Percentiles rank a stretch among this genome's conserved stretches.
Conservation (phyloP, 495 filamentous ascomycete genomes). For the Friedmanniomyces endolithicus region DNA sequence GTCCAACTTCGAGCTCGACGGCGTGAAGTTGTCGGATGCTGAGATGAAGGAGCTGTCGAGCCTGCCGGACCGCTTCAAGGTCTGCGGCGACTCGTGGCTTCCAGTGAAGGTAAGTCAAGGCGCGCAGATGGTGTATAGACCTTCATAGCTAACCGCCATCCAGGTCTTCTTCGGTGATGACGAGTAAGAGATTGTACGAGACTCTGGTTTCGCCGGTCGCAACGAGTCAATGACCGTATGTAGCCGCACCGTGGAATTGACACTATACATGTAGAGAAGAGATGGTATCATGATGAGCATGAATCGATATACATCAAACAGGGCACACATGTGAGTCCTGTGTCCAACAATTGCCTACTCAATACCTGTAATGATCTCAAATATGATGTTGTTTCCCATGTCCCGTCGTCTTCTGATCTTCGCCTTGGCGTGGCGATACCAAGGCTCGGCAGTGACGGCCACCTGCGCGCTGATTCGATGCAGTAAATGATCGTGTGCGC, state of each 20-base stretch:
- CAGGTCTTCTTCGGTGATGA: constrained; percentile 71
- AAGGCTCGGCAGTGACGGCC: too few species aligned
- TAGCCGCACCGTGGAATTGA: too few species aligned
- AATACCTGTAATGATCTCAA: too few species aligned
- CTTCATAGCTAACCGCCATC: not conserved
- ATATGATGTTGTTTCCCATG: too few species aligned
- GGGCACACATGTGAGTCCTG: not conserved
- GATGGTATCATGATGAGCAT: not conserved
- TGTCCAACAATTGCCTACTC: too few species aligned
- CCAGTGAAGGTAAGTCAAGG: constrained; percentile 37
- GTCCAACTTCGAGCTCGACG: constrained; percentile 32
- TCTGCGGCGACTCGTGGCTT: constrained; percentile 33
- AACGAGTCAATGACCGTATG: not conserved
- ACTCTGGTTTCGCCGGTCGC: not conserved
- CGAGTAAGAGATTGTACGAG: constrained; percentile 4
- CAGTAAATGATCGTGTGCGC: too few species aligned
- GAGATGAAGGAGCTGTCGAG: constrained; percentile 28
- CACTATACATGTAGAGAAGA: not conserved
- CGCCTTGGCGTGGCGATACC: too few species aligned
- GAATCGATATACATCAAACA: not conserved
- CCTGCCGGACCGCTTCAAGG: constrained; percentile 33
- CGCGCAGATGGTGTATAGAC: not conserved
- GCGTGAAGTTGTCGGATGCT: constrained; percentile 28
- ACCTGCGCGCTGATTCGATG: too few species aligned
- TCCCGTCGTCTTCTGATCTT: too few species aligned